A percentile compares a stretch with the other conserved stretches of the same genome.
Evolutionary conservation across 805 yeast species (phyloP).

Genomic region (Saccharomycopsis malanga): DNA sequence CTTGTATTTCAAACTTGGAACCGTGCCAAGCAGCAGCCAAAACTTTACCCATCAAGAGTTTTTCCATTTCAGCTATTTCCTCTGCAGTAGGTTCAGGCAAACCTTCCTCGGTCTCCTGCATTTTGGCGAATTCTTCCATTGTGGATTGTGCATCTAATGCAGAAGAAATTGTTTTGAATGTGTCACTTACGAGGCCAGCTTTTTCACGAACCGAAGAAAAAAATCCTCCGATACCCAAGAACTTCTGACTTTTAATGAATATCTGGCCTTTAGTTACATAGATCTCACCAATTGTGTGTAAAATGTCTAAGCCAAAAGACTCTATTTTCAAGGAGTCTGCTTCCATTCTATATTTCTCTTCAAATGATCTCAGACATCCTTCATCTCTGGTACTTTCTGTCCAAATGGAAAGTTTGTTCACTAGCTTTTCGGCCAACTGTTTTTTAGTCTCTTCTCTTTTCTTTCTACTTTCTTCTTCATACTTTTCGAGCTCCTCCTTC

Average conservation of each 20-base stretch:
- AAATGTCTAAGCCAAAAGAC: constrained; percentile 76
- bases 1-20: constrained; percentile 68
- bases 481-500: constrained; percentile 48
- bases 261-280: constrained; percentile 60
- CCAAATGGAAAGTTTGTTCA: constrained; percentile 45
- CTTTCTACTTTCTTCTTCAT: constrained; percentile 62
- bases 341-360: constrained; percentile 63
- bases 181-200: constrained; percentile 65
- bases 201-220: constrained; percentile 67
- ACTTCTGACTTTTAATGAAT: constrained; percentile 52
- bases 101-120: constrained; percentile 46
- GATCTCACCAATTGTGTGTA: constrained; percentile 67
- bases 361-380: constrained; percentile 57
- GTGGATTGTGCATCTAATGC: constrained; percentile 77
- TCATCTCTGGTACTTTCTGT: constrained; percentile 58
- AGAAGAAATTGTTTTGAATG: constrained; percentile 60
- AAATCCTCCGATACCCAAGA: constrained; percentile 63
- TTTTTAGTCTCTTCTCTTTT: constrained; percentile 30
- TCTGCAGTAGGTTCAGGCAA: constrained; percentile 49
- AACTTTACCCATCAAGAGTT: constrained; percentile 69
- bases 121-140: constrained; percentile 61
- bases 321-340: constrained; percentile 79
- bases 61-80: constrained; percentile 64
- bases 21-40: constrained; percentile 83
- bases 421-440: constrained; percentile 50